Evolutionary conservation across 768 basidiomycete genomes (phyloP), one percentile per base, ranked within the genome.

Genomic region (Lentinula lateritia): DNA sequence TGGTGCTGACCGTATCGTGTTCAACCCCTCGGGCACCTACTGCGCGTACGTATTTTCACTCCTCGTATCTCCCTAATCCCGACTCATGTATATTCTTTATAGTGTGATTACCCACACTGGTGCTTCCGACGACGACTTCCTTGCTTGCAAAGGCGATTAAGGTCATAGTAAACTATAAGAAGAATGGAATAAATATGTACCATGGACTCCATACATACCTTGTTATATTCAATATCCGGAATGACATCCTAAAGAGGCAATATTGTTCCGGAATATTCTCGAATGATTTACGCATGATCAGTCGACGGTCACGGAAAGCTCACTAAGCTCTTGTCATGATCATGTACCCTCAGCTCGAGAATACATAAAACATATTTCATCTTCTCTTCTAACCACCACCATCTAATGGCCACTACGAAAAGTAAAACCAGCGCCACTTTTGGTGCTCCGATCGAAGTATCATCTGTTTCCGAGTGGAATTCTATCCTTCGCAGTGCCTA

Each of bases 1-100:
- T 36, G 68, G 68, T n/a, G 68, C 68, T 32, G 68, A 69, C 52
- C 68, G 68, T 35, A 63, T 69, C 36, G 52, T 69, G 12, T 69
- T 69, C 64, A 66, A 66, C 54, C 45, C 61, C 6, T 64, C 58
- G 8, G 68, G 68, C 12, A 69, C 65, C 13, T 69, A 69, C 60
- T 69, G 68, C 68, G 68, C 68, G 68, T 69, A 38, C 28, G 68
- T 64, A 45, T 4, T 62, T 23, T 13, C 32, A 15, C 15, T 18
- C 28, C 28, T 28, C 28, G 28, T 6, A 23, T 38, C n/a, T 13
- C 50, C 46, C 7, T 41, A 23, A 18, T 35, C 10, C n/a, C 16
- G 35, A 42, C 8, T 43, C 2, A 16, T 28, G 15, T 46, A 20
- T 42, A 52, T 35, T 58, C 16, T 18, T 18, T 15, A 42, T 58